phyloP scores from a whole-genome alignment of 306 rosid genomes.

The Acacia acuminata region DNA sequence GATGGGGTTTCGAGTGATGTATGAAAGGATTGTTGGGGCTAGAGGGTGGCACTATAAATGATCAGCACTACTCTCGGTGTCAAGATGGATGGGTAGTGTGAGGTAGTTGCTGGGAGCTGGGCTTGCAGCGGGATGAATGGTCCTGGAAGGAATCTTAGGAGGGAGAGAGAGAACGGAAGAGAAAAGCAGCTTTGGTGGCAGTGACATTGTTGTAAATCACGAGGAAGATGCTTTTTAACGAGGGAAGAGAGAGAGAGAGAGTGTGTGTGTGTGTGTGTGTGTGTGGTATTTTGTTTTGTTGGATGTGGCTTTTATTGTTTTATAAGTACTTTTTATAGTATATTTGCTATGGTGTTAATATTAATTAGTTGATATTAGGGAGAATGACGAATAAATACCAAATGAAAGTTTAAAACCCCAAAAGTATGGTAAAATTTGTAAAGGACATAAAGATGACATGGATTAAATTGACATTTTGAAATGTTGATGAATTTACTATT shows the following conservation, averaged over 20 bases:
- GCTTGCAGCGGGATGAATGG: constrained; percentile 38
- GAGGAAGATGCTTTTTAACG: constrained; percentile 2
- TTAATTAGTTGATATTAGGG: no score
- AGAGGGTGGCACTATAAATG: constrained; percentile 72
- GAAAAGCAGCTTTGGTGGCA: background rate
- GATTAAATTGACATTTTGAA: no score
- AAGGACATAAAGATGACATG: no score
- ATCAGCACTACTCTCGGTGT: constrained; percentile 83
- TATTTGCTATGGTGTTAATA: no score
- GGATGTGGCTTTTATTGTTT: no score
- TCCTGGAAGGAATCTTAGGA: constrained; percentile 37
- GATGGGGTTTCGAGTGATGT: constrained; percentile 41
- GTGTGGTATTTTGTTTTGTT: background rate
- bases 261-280: no score
- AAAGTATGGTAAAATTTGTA: no score
- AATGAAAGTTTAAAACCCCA: no score
- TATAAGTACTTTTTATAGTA: no score
- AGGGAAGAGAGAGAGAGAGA: background rate
- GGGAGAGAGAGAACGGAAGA: background rate
- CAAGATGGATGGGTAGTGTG: constrained; percentile 13
- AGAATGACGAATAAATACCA: no score
- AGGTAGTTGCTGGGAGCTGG: background rate
- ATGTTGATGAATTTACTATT: no score
- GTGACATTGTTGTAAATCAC: background rate
- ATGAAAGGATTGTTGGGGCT: constrained; percentile 67